Percentiles rank a stretch among this genome's conserved stretches.
Evolutionary conservation across 495 filamentous ascomycete species (phyloP).

Genomic region (Penicillium longicatenatum): DNA sequence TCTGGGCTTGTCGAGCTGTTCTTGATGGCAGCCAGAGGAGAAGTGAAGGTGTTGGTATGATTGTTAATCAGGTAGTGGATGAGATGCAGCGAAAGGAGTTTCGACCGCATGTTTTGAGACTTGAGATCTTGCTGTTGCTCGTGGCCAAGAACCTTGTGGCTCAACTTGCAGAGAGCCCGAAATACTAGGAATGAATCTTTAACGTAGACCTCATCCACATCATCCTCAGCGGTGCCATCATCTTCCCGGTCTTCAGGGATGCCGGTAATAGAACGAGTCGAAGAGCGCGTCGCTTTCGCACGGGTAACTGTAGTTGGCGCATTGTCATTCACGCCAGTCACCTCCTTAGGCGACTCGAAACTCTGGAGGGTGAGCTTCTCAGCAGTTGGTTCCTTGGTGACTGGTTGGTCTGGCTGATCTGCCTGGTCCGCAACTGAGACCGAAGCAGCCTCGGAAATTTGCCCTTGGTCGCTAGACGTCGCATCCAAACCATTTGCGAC

Average conservation of each 20-base stretch:
- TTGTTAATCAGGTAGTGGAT: constrained; percentile 94
- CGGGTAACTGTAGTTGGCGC: constrained; percentile 91
- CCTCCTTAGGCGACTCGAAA: constrained; percentile 93
- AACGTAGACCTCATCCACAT: constrained; percentile 94
- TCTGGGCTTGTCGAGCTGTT: constrained; percentile 85
- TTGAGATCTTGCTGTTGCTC: constrained; percentile 93
- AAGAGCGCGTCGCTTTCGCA: constrained; percentile 55
- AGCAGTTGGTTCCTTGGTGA: constrained; percentile 55
- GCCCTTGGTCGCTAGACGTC: constrained; percentile 44
- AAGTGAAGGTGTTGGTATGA: constrained; percentile 82
- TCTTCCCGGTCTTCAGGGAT: constrained; percentile 47
- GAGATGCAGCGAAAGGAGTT: constrained; percentile 90
- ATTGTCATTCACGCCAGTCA: constrained; percentile 85
- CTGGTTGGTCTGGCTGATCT: constrained; percentile 52
- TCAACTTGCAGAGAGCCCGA: constrained; percentile 95
- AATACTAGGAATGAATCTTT: constrained; percentile 97
- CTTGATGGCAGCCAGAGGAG: constrained; percentile 83
- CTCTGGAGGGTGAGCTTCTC: constrained; percentile 94
- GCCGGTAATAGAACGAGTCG: constrained; percentile 57
- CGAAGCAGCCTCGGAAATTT: constrained; percentile 50
- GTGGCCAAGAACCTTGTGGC: constrained; percentile 82
- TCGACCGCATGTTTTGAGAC: constrained; percentile 94
- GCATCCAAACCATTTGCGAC: constrained; percentile 23
- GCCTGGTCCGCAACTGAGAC: constrained; percentile 53
- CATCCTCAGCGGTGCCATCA: constrained; percentile 70